Conservation (phyloP, 305 asterid genomes). For the Fraxinus dipetala region DNA sequence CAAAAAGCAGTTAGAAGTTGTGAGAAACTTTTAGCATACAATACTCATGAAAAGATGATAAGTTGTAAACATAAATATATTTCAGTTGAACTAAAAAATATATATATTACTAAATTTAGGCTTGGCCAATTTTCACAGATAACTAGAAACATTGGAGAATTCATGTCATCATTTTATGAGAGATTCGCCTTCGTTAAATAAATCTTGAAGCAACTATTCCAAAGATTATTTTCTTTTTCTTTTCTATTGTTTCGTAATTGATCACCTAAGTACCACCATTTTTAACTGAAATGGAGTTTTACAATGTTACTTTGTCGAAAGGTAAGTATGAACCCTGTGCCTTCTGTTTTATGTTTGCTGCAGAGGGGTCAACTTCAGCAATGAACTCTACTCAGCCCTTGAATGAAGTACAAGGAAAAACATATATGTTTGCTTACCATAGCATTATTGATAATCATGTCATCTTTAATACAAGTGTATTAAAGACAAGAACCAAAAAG, state of each 20-base stretch:
- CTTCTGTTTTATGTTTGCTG: neutral
- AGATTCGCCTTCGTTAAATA: neutral
- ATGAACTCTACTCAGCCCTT: neutral
- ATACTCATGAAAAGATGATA: neutral
- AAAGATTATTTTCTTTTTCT: neutral
- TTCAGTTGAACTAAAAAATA: neutral
- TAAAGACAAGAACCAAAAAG: neutral
- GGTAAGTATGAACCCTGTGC: neutral
- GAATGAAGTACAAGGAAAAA: neutral
- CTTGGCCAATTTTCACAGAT: neutral
- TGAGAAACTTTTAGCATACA: neutral
- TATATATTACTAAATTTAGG: neutral
- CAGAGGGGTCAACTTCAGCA: neutral
- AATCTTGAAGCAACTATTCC: neutral
- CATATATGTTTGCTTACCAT: neutral
- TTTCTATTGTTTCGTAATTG: neutral
- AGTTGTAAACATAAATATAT: neutral
- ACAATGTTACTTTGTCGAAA: neutral
- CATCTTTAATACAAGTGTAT: neutral
- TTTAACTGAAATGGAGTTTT: neutral
- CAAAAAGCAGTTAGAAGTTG: neutral
- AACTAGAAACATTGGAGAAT: neutral
- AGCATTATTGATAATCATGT: neutral
- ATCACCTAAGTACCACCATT: neutral
- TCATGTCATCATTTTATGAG: neutral